Evolutionary conservation across 805 yeast species (phyloP), one percentile per base, ranked within the genome.

Genomic region (Kazachstania martiniae): DNA sequence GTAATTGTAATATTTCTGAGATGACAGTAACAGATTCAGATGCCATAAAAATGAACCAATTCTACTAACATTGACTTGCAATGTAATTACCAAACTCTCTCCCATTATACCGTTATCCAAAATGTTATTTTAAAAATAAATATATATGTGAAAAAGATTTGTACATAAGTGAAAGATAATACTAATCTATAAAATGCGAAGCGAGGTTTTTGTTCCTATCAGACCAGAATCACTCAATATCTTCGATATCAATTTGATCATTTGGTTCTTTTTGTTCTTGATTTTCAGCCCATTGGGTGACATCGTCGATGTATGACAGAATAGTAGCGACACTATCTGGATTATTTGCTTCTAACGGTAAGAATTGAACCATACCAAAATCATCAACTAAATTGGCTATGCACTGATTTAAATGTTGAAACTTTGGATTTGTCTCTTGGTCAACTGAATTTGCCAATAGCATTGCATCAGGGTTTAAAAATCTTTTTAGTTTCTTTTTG

Each of bases 191-290:
- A n/a, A n/a, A n/a, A n/a, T n/a, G n/a, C n/a, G n/a, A n/a, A n/a
- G n/a, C n/a, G n/a, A n/a, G n/a, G n/a, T n/a, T n/a, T n/a, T n/a
- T n/a, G n/a, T n/a, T n/a, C n/a, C n/a, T n/a, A n/a, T n/a, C n/a
- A n/a, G n/a, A 18, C 12, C 12, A 13, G 8, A 8, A 10, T 19
- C 21, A 23, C 18, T 26, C 18, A 38, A 36, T 27, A 5, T 73
- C 83, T 10, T 75, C 83, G n/a, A 72, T 51, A 25, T 74, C 80
- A 12, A 69, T 45, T 39, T 77, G 83, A 43, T 85, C 96, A 18
- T 72, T 70, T 0, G 97, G 97, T 54, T 89, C 96, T 53, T 89
- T 89, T 21, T 96, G 97, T 56, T 91, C 99, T 57, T 91, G 97
- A 3, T 74, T 63, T 53, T 91, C 99, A 15, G 84, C 77, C 98